These are phyloP conservation scores for Achaetomium macrosporum DNA, from an alignment of 2,329 filamentous ascomycete genomes.

Conservation along the genomic window DNA sequence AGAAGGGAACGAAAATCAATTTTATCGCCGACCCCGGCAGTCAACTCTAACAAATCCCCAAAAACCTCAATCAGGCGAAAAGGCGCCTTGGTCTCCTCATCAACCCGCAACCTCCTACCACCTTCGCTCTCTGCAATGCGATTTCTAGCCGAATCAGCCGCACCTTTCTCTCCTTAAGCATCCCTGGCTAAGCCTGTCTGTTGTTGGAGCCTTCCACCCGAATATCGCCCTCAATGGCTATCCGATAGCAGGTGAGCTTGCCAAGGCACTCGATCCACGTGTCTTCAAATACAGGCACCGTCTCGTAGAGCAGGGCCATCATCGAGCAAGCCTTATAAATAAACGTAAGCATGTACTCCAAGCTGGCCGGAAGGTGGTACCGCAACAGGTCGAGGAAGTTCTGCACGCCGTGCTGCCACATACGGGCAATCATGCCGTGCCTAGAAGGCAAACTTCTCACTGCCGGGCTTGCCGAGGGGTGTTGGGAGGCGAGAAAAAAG, in stretches of 20 bases:
- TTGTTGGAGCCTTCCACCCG: no score
- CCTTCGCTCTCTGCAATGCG: no score
- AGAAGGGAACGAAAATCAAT: no score
- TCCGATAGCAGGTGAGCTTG: conserved; percentile 72
- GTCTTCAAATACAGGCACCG: conserved; percentile 72
- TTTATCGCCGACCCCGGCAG: no score
- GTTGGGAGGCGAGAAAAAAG: conserved; percentile 81
- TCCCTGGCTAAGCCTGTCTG: no score
- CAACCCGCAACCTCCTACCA: no score
- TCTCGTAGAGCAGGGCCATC: conserved; percentile 82
- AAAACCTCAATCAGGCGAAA: no score
- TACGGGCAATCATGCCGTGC: conserved; percentile 84
- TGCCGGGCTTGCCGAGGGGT: conserved; percentile 67
- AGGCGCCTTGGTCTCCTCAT: no score
- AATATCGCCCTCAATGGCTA: conserved; percentile 87
- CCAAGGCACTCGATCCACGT: conserved; percentile 94
- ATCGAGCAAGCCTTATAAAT: conserved; percentile 87
- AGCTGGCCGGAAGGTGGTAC: conserved; percentile 64
- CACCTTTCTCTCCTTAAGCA: no score
- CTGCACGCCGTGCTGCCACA: conserved; percentile 94
- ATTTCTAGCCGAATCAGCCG: no score
- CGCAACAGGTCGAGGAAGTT: conserved; percentile 73
- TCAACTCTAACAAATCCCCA: no score
- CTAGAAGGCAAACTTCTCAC: conserved; percentile 66
- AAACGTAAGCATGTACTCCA: conserved; percentile 87